phyloP scores from a whole-genome alignment of 345 rosid species.

The Populus ilicifolia region DNA sequence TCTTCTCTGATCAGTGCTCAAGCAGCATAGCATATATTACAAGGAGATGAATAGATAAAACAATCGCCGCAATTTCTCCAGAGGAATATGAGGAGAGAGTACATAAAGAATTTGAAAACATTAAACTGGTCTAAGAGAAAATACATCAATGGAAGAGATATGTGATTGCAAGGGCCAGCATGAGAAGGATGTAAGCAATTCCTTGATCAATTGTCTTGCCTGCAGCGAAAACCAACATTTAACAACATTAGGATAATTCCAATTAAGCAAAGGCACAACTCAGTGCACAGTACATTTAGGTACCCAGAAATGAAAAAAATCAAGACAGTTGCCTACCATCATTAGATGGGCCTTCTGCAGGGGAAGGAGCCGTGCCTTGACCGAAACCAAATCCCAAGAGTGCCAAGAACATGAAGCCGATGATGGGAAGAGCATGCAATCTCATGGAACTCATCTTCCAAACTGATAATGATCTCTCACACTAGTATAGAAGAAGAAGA shows the following conservation, averaged over 20 bases:
- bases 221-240: not conserved
- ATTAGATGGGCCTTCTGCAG: conserved; percentile 33
- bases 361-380: conserved; percentile 38
- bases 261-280: not conserved
- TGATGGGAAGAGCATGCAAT: conserved; percentile 14
- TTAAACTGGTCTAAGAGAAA: not conserved
- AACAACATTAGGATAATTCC: not conserved
- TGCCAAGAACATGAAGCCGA: conserved; percentile 35
- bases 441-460: conserved; percentile 24
- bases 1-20: no score
- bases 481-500: not conserved
- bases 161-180: conserved; percentile 38
- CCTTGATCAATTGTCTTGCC: conserved; percentile 43
- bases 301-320: not conserved
- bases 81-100: conserved; percentile 1
- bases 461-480: no score
- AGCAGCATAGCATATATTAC: not conserved
- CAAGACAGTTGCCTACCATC: conserved; percentile 28
- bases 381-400: conserved; percentile 36
- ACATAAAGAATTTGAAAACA: conserved; percentile 7
- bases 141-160: conserved; percentile 33
- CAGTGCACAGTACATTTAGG: no score
- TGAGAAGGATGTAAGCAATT: conserved; percentile 35
- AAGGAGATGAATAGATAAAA: not conserved
- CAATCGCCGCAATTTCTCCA: conserved; percentile 5